These are phyloP conservation scores for Cryphonectria naterciae DNA, from an alignment of 2,329 filamentous ascomycete species.

Conservation along the genomic window DNA sequence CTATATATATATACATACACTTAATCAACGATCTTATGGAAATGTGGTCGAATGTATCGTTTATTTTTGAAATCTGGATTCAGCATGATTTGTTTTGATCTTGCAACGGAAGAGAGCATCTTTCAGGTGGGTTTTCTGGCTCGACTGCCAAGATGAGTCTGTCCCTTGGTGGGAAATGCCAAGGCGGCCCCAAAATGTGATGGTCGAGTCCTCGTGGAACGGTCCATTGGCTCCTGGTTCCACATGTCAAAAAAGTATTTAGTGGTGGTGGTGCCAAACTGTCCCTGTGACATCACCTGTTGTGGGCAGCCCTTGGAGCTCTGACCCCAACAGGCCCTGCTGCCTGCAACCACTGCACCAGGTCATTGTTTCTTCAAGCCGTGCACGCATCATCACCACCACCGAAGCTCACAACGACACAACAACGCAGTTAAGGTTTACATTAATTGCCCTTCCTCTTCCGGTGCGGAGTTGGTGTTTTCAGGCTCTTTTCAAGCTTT, in stretches of 20 bases:
- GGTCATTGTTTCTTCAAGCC: neutral
- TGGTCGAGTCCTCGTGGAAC: neutral
- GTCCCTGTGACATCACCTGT: constrained; percentile 11
- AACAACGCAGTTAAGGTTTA: neutral
- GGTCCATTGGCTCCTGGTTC: neutral
- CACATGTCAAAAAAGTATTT: constrained; percentile 8
- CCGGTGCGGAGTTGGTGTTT: neutral
- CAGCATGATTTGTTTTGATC: neutral
- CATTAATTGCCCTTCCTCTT: neutral
- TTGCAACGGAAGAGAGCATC: neutral
- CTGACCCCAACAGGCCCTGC: neutral
- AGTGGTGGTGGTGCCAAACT: neutral
- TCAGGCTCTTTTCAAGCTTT: neutral
- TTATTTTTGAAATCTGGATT: neutral
- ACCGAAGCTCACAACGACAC: neutral
- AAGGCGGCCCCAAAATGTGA: neutral
- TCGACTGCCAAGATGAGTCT: neutral
- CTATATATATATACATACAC: neutral
- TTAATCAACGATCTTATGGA: neutral
- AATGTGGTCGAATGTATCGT: neutral
- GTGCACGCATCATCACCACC: neutral
- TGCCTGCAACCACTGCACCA: neutral
- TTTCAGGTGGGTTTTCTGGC: neutral
- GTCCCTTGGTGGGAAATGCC: neutral
- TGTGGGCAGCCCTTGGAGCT: constrained; percentile 3